Evolutionary conservation across 768 basidiomycete species (phyloP).

Genomic region (Boletus reticuloceps): DNA sequence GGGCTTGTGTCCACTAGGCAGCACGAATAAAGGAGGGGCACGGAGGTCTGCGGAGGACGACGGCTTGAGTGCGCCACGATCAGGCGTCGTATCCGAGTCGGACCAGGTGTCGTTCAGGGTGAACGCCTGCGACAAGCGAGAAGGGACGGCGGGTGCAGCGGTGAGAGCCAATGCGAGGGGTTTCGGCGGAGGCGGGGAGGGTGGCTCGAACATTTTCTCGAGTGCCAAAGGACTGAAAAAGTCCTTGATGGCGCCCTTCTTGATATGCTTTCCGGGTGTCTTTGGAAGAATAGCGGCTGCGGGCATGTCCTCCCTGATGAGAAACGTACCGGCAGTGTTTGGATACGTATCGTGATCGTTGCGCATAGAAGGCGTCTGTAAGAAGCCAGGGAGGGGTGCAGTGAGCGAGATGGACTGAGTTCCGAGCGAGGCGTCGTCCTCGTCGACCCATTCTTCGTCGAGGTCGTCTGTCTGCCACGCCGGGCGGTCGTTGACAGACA

Average conservation of each 20-base stretch:
- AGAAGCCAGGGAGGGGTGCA: conserved; percentile 45
- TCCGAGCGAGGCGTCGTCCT: conserved; percentile 38
- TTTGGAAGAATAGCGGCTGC: conserved; percentile 56
- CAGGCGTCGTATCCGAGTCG: conserved; percentile 20
- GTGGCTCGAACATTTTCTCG: conserved; percentile 93
- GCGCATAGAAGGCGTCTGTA: conserved; percentile 43
- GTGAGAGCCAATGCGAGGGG: conserved; percentile 19
- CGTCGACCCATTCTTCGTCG: conserved; percentile 88
- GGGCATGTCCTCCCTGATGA: conserved; percentile 68
- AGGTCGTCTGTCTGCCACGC: conserved; percentile 90
- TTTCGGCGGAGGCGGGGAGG: conserved; percentile 62
- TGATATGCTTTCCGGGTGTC: conserved; percentile 56
- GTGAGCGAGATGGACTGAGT: conserved; percentile 62
- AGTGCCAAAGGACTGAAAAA: conserved; percentile 87
- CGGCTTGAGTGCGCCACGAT: conserved; percentile 5
- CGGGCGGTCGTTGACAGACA: conserved; percentile 37
- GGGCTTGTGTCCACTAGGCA: conserved; percentile 41
- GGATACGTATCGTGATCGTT: conserved; percentile 31
- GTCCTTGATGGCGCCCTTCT: conserved; percentile 66
- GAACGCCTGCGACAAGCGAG: conserved; percentile 38
- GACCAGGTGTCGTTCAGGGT: conserved; percentile 29
- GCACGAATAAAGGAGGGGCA: conserved; percentile 12
- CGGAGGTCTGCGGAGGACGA: conserved; percentile 7
- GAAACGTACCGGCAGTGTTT: conserved; percentile 61
- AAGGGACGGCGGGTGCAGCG: conserved; percentile 32